Conservation (phyloP, 805 yeast species). For the Saccharomycopsis babjevae region DNA sequence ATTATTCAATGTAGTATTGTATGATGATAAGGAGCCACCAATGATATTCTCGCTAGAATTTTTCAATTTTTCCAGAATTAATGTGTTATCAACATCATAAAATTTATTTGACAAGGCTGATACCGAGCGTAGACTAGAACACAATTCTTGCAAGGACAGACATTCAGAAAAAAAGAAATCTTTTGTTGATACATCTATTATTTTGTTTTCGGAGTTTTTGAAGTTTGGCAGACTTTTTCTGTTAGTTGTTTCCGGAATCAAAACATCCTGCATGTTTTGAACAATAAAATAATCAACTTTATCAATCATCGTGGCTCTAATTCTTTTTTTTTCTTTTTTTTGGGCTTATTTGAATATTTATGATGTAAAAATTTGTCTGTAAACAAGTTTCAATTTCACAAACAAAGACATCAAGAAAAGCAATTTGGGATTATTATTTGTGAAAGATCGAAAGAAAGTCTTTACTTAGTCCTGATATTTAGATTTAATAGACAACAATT, state of each 20-base stretch:
- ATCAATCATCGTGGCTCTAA: neutral
- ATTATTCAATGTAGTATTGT: neutral
- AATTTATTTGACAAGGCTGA: neutral
- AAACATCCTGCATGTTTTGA: neutral
- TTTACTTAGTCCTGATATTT: no score
- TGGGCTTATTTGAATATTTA: no score
- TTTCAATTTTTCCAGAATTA: neutral
- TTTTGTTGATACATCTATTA: neutral
- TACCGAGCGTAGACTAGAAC: neutral
- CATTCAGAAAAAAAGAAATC: neutral
- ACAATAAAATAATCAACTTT: neutral
- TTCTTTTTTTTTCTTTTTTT: no score
- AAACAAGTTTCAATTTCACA: no score
- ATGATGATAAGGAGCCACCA: neutral
- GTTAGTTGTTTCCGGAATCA: neutral
- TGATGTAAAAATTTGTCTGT: no score
- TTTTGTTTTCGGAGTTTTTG: neutral
- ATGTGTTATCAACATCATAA: neutral
- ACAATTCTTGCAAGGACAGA: neutral
- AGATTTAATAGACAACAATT: no score
- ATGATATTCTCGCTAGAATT: neutral
- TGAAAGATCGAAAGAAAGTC: no score
- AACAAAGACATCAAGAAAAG: no score
- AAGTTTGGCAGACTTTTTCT: neutral
- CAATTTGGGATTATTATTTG: no score